Evolutionary conservation across 305 asterid species (phyloP), one percentile per base, ranked within the genome.

Genomic region (Fraxinus paxiana): DNA sequence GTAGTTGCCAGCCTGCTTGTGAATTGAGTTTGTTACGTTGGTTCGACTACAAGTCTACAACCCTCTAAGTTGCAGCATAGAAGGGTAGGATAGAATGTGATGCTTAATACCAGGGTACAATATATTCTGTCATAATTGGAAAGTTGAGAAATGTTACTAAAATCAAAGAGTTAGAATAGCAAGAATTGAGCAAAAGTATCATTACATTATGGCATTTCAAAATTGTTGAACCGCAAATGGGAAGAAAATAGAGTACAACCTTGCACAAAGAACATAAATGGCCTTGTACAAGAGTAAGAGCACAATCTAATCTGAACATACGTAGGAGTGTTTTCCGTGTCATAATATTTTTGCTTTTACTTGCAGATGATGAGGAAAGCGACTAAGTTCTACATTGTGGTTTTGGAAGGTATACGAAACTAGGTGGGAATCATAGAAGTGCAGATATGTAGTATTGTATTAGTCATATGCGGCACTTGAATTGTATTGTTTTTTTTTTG

Each of bases 351-450:
- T 77, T 80, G 46, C 20, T 65, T 24, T 15, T 79, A 74, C 81
- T 85, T 79, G 91, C 94, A 90, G 94, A 82, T 71, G 89, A 92
- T 1, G 94, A 85, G 48, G 94, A 90, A 43, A 93, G 93, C 41
- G 97, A 92, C 82, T 93, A 76, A 88, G 78, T 81, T 75, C 71
- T 77, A 78, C 71, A 0, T 70, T 43, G 65, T 69, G 8, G 77
- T 73, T 80, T 48, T 20, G 51, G 87, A 70, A 82, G 88, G 74
- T 59, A 79, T 77, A 75, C 77, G 82, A 37, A 69, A 31, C 79
- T 41, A 54, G 76, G 15, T 5, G 43, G 7, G 78, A 61, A 74
- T 35, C 33, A 86, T 71, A 18, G 75, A 43, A 72, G 71, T 75
- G 46, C 71, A 75, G 78, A 59, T 83, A 72, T 80, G 73, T 22